Base-by-base conservation (phyloP, 768 basidiomycete species). In the Auriscalpium orientale region DNA sequence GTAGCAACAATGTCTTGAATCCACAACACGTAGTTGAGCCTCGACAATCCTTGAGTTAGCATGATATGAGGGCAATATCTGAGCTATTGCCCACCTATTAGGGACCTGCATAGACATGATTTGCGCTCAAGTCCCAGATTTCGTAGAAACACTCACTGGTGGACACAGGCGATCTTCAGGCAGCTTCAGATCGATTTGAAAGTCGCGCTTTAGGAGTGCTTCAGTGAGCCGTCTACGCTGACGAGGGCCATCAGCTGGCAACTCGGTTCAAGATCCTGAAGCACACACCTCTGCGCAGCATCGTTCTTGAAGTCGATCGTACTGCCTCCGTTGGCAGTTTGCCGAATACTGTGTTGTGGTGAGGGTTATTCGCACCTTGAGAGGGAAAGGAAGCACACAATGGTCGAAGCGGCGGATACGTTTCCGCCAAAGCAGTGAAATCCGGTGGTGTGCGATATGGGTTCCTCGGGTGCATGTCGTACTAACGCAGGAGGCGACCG, bases 1-100 rank as follows among this genome's bases (percentile, higher is more conserved):
- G 57, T 49, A 35, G 72, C 66, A 4, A 87, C 57, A 48, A 92
- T 75, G 63, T 91, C 87, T 70, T 91, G 83, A 21, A 91, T 72
- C 89, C 89, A 91, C 6, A 93, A 76, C 6, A 95, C 74, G 63
- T 97, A 97, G 67, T 97, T 93, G 46, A 95, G 68, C 62, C 93
- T 92, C 59, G 3, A 15, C 12, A 9, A 2, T 6, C 40, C 0
- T 8, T n/a, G 7, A 15, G 10, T 44, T 22, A 54, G 12, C 20
- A 37, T 28, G 16, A 4, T 15, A 35, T 34, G 3, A 8, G 15
- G n/a, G 15, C 50, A 1, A 8, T 49, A 13, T 3, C 16, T 15
- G 34, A 8, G 33, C 36, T 16, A 47, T 35, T 18, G 48, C 56
- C 34, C n/a, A 85, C 87, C 88, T 79, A 59, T 89, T 89, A 0